phyloP scores from a whole-genome alignment of 108 stramenopile genomes.

The Skeletonema tropicum region DNA sequence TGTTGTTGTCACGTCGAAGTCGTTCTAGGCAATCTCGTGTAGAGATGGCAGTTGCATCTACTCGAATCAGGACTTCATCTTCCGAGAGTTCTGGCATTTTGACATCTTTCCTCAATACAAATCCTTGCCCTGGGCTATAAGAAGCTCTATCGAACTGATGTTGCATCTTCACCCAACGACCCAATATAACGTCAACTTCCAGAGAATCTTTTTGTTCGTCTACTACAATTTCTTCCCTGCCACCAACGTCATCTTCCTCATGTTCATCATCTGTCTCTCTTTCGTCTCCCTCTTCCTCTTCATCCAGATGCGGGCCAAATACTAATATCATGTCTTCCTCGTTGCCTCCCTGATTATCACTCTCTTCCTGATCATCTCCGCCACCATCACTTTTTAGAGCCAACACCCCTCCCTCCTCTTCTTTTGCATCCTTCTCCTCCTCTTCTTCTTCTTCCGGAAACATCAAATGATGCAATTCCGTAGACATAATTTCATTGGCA shows the following conservation, averaged over 20 bases:
- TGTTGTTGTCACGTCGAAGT: not conserved
- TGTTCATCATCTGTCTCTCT: no score
- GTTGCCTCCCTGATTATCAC: no score
- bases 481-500: not conserved
- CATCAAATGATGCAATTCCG: not conserved
- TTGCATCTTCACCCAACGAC: conserved; percentile 5
- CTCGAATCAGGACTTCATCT: not conserved
- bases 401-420: no score
- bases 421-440: not conserved
- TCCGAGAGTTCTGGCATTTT: not conserved
- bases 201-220: no score
- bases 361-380: no score
- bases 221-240: no score
- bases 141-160: conserved; percentile 21
- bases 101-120: not conserved
- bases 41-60: not conserved
- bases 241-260: no score
- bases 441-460: not conserved
- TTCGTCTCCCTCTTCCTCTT: no score
- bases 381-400: no score
- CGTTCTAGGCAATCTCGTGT: not conserved
- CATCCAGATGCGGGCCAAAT: no score
- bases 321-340: no score
- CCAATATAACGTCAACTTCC: no score
- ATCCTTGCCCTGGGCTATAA: not conserved